Evolutionary conservation across 768 basidiomycete genomes (phyloP).

Genomic region (Candolleomyces efflorescens): DNA sequence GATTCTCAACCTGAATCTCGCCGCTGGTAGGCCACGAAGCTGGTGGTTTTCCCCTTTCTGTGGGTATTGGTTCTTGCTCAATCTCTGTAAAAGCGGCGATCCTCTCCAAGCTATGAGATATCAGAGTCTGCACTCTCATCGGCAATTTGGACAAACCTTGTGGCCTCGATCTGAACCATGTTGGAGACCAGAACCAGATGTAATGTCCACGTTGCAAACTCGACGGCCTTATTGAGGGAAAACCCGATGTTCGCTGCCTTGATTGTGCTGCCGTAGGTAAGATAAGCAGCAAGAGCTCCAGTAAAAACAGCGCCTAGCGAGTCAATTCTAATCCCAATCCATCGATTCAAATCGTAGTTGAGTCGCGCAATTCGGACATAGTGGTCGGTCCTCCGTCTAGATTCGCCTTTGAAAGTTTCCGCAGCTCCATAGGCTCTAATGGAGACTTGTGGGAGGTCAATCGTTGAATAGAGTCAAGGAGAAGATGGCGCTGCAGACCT

Average conservation of each 20-base stretch:
- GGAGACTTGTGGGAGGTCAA: slow-evolving; percentile 32
- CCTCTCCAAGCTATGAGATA: slow-evolving; percentile 13
- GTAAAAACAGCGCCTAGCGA: slow-evolving; percentile 55
- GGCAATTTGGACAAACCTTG: slow-evolving; percentile 28
- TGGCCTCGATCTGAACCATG: slow-evolving; percentile 42
- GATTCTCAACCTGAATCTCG: slow-evolving; percentile 42
- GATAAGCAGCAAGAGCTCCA: slow-evolving; percentile 49
- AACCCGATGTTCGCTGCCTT: slow-evolving; percentile 47
- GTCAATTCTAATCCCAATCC: slow-evolving; percentile 52
- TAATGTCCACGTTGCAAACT: slow-evolving; percentile 55
- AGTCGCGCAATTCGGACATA: slow-evolving; percentile 42
- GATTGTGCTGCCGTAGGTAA: slow-evolving; percentile 35
- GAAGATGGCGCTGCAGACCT: slow-evolving; percentile 23
- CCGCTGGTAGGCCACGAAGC: slow-evolving; percentile 60
- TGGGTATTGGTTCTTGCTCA: slow-evolving; percentile 14
- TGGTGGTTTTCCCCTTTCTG: slow-evolving; percentile 35
- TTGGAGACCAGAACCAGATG: slow-evolving; percentile 43
- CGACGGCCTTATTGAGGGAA: slow-evolving; percentile 54
- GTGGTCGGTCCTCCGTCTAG: slow-evolving; percentile 49
- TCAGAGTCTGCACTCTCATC: background rate
- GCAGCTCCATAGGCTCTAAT: slow-evolving; percentile 68
- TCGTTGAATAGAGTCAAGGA: too few relatives aligned
- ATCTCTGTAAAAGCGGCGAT: slow-evolving; percentile 12
- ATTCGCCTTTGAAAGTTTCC: slow-evolving; percentile 41
- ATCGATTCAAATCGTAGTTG: slow-evolving; percentile 50